These are phyloP conservation scores for Chrysanthemum makinoi DNA, from an alignment of 129 eudicot species.

Conservation along the genomic window DNA sequence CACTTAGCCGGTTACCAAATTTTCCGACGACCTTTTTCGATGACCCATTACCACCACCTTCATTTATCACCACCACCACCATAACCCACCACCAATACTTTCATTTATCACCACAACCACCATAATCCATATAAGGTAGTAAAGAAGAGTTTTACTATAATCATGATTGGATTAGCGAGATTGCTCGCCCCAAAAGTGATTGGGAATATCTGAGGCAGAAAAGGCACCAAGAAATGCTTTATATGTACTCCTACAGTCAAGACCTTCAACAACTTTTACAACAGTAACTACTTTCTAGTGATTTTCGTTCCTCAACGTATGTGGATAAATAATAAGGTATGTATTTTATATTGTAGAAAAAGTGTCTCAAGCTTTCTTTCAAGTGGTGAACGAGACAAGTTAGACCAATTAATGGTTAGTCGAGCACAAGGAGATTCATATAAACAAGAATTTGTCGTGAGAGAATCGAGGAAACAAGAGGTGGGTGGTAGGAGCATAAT, in stretches of 20 bases:
- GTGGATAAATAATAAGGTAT: neutral
- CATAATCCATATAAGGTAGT: too few species aligned
- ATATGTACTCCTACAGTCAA: conserved; percentile 43
- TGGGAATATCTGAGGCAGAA: conserved; percentile 80
- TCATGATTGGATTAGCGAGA: conserved; percentile 63
- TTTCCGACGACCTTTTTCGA: too few species aligned
- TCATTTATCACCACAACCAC: too few species aligned
- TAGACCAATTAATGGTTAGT: conserved; percentile 58
- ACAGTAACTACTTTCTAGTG: conserved; percentile 35
- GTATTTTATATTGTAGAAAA: conserved; percentile 38
- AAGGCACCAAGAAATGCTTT: conserved; percentile 77
- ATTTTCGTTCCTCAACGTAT: neutral
- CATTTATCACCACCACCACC: too few species aligned
- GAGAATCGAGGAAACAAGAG: conserved; percentile 18
- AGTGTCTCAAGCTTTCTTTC: conserved; percentile 65
- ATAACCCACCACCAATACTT: too few species aligned
- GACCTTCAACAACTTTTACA: conserved; percentile 62
- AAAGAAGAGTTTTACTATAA: conserved; percentile 34
- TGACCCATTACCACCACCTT: too few species aligned
- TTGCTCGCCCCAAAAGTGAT: conserved; percentile 70
- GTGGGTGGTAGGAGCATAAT: conserved; percentile 29
- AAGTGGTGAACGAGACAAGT: conserved; percentile 46
- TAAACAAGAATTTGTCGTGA: neutral
- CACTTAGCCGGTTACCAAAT: too few species aligned
- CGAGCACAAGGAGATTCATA: conserved; percentile 33